Evolutionary conservation across 805 yeast species (phyloP), one percentile per base, ranked within the genome.

Genomic region (Pichia sporocuriosa): DNA sequence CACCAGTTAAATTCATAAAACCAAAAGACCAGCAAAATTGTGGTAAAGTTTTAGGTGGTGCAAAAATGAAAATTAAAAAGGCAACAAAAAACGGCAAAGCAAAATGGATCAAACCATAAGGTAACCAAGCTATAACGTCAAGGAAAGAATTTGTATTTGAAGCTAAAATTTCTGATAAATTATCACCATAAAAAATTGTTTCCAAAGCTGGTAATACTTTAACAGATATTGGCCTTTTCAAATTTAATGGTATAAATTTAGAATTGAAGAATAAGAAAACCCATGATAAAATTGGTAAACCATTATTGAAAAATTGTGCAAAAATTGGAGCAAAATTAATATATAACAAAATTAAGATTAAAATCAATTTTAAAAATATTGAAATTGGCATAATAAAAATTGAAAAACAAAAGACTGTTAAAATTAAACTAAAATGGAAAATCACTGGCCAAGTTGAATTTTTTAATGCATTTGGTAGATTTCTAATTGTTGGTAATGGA

Each of bases 11-110:
- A 63, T 90, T 93, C 90, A 88, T 84, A 67, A 84, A 87, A 11
- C 98, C 98, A 66, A 93, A 89, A 4, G 96, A 87, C 66, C 88
- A 85, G 3, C 87, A 95, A 63, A 81, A 90, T 7, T 85, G 76
- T 45, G 94, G 77, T 32, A 90, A 65, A 4, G 87, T 69, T 10
- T 84, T 81, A 35, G 98, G 98, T 9, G 97, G 97, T 0, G 86
- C 96, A 71, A 87, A 93, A 23, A 93, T 49, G 55, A 87, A 90
- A 37, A 86, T 63, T 39, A 88, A 57, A 2, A 69, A 75, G 0
- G 97, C 90, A 31, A 85, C 84, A 5, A 90, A 76, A 57, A 89
- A 87, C 4, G 98, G 97, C 12, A 86, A 75, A n/a, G 84, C 78
- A 55, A 85, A 90, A 65, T 90, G 98, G 44, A 85, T 69, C 12